Evolutionary conservation across 2,329 filamentous ascomycete genomes (phyloP), one percentile per base, ranked within the genome.

Genomic region (Verticillium alfalfae): DNA sequence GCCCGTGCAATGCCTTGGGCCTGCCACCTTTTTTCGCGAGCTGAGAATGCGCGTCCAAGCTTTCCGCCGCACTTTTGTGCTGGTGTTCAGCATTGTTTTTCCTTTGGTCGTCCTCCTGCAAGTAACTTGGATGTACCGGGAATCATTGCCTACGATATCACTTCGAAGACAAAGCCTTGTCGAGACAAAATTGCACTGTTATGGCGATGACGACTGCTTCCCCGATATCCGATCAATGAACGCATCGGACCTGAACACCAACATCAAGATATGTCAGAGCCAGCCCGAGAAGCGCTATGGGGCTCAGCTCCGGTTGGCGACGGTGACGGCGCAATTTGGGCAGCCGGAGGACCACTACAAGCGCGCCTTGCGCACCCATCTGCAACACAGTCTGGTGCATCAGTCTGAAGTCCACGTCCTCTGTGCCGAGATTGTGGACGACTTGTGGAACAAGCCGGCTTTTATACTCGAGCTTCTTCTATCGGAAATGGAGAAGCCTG

Each of bases 361-460:
- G 26, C 58, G 69, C 12, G 75, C 74, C 5, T 66, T 77, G 60
- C 65, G 66, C 49, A 72, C 71, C 12, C 74, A 77, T 66, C 62
- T 72, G 60, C 60, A 68, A 3, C 74, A 77, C 65, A 76, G 75
- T 62, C 62, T 70, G 2, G 41, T 71, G 41, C 72, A 75, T 62
- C 70, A 70, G 60, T 31, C 36, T 2, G 36, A 75, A 72, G 63
- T 67, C 65, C 36, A 71, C 72, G 63, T 76, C 37, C 71, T 73
- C 55, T 69, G 70, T 60, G 67, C 70, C 54, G 66, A 68, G 45
- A 66, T 73, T 59, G 63, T 67, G 22, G 64, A 70, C 52, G 71
- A 70, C 37, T 69, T 67, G 22, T 78, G 75, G 73, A 77, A 72
- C 8, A 78, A 78, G 63, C 76, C 75, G 5, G 73, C 74, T 8